Percentiles rank a stretch among this genome's conserved stretches.
These are phyloP conservation scores for Metschnikowia similis DNA, from an alignment of 805 yeast genomes.

Conservation along the genomic window DNA sequence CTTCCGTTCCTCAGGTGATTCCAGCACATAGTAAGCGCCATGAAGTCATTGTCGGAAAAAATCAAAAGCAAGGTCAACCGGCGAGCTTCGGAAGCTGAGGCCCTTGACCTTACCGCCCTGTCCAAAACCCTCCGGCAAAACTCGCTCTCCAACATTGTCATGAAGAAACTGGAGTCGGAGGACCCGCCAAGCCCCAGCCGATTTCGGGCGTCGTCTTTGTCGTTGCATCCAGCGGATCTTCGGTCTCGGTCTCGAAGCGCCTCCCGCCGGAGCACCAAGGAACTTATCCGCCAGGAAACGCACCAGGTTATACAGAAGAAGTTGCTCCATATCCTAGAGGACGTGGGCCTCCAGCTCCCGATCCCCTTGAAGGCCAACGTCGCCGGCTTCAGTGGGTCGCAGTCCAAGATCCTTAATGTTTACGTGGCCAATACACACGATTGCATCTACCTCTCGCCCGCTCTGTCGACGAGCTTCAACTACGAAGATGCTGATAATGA, in stretches of 20 bases:
- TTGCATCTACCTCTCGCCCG: constrained; percentile 37
- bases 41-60: constrained; percentile 20
- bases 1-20: neutral
- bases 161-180: constrained; percentile 18
- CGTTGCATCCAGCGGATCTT: neutral
- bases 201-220: constrained; percentile 7
- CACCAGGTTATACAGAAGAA: constrained; percentile 34
- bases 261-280: constrained; percentile 29
- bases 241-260: constrained; percentile 19
- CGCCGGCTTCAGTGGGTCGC: constrained; percentile 20
- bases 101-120: constrained; percentile 17
- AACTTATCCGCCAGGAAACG: constrained; percentile 37
- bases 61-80: constrained; percentile 26
- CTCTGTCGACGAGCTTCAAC: constrained; percentile 36
- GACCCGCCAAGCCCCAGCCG: neutral
- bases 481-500: constrained; percentile 44
- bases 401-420: constrained; percentile 26
- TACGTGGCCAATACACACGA: constrained; percentile 38
- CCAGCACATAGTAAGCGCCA: neutral
- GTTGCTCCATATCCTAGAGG: constrained; percentile 24
- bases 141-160: constrained; percentile 21
- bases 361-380: constrained; percentile 30
- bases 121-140: constrained; percentile 16
- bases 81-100: constrained; percentile 24
- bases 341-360: constrained; percentile 39